A percentile compares a stretch with the other conserved stretches of the same genome.
Evolutionary conservation across 495 filamentous ascomycete genomes (phyloP).

Genomic region (Xylaria scruposa): DNA sequence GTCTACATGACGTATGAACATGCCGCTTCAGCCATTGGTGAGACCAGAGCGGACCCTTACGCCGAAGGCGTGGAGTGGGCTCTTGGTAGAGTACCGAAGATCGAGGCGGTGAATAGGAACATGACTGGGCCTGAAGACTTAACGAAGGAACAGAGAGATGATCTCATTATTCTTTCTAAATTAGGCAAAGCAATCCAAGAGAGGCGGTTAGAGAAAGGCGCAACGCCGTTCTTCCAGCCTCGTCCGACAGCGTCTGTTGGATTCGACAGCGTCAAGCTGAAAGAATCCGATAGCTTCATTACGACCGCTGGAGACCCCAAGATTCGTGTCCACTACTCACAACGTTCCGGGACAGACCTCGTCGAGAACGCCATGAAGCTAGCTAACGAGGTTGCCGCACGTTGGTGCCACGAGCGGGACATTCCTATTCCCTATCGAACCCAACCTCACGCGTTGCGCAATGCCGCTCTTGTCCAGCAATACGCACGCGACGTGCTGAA

Average conservation of each 20-base stretch:
- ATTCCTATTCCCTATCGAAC: slow-evolving; percentile 83
- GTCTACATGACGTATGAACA: slow-evolving; percentile 70
- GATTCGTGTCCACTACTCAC: slow-evolving; percentile 46
- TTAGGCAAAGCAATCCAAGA: slow-evolving; percentile 47
- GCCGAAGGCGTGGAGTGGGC: slow-evolving; percentile 19
- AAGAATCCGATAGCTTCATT: slow-evolving; percentile 30
- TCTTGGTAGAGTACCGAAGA: slow-evolving; percentile 44
- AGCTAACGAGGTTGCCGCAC: slow-evolving; percentile 72
- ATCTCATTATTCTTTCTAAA: slow-evolving; percentile 43
- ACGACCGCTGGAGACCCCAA: slow-evolving; percentile 46
- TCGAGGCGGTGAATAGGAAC: slow-evolving; percentile 33
- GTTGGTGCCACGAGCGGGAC: slow-evolving; percentile 74
- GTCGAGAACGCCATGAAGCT: slow-evolving; percentile 73
- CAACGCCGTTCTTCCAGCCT: slow-evolving; percentile 45
- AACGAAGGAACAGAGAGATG: slow-evolving; percentile 36
- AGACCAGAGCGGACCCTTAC: slow-evolving; percentile 31
- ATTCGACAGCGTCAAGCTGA: slow-evolving; percentile 35
- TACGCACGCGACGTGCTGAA: slow-evolving; percentile 58
- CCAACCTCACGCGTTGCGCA: slow-evolving; percentile 63
- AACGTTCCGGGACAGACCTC: slow-evolving; percentile 33
- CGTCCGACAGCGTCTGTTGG: slow-evolving; percentile 42
- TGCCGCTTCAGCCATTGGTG: slow-evolving; percentile 57
- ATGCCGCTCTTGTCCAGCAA: slow-evolving; percentile 45
- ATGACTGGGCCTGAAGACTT: slow-evolving; percentile 47
- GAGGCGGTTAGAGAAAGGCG: slow-evolving; percentile 45